Conservation (phyloP, 2,329 filamentous ascomycete species). For the Dendryphion nanum region DNA sequence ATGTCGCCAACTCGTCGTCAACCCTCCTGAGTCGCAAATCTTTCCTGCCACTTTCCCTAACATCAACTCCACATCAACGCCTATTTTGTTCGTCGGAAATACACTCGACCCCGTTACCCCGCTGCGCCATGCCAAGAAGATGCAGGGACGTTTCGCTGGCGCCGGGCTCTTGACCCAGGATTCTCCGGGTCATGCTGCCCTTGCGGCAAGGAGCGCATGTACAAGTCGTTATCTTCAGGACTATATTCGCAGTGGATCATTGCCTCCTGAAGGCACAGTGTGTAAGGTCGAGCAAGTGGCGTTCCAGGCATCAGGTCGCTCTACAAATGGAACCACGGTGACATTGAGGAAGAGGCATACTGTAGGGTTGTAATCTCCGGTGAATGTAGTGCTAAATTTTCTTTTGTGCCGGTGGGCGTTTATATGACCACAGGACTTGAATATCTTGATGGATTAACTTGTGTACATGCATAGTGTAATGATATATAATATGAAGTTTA, state of each 20-base stretch:
- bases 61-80: not conserved
- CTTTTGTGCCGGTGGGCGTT: too few species aligned
- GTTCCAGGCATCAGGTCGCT: not conserved
- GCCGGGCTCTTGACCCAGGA: not conserved
- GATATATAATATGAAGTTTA: too few species aligned
- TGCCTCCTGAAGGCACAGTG: not conserved
- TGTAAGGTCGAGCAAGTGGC: not conserved
- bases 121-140: not conserved
- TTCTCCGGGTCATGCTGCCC: not conserved
- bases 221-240: not conserved
- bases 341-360: constrained; percentile 1
- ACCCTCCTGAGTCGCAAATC: constrained; percentile 7
- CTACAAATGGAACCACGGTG: not conserved
- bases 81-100: constrained; percentile 3
- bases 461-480: too few species aligned
- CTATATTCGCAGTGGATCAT: not conserved
- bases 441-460: too few species aligned
- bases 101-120: constrained; percentile 2
- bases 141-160: not conserved
- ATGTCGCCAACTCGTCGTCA: constrained; percentile 10
- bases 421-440: too few species aligned
- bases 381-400: too few species aligned
- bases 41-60: constrained; percentile 6
- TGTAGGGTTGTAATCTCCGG: too few species aligned
- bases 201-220: not conserved